Evolutionary conservation across 176 grass and related monocot species (phyloP).

Genomic region (Pontederia crassipes): DNA sequence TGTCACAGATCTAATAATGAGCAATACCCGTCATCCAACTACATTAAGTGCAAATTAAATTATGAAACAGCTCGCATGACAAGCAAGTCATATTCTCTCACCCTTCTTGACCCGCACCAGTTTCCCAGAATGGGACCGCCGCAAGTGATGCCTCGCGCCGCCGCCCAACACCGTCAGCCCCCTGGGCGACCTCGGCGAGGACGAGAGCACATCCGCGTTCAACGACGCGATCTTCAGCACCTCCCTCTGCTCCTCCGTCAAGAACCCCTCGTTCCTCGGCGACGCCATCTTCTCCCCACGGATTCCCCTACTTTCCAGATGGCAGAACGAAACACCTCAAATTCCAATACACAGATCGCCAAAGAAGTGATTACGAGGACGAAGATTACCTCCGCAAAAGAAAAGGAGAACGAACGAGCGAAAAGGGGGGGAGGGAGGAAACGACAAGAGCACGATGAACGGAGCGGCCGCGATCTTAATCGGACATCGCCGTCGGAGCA

Average conservation of each 20-base stretch:
- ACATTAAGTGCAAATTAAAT: no score
- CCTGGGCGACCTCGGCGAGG: conserved; percentile 50
- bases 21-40: no score
- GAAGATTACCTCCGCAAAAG: no score
- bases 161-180: conserved; percentile 30
- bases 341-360: no score
- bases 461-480: no score
- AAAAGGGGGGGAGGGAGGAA: no score
- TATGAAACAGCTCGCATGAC: background rate
- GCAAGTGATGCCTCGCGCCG: conserved; percentile 37
- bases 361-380: no score
- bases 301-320: conserved; percentile 4
- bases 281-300: conserved; percentile 30
- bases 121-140: conserved; percentile 84
- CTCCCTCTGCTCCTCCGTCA: conserved; percentile 88
- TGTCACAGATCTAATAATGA: no score
- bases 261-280: conserved; percentile 79
- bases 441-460: no score
- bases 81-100: conserved; percentile 16
- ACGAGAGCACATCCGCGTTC: conserved; percentile 76
- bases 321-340: background rate
- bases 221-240: conserved; percentile 72
- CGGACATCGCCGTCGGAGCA: no score
- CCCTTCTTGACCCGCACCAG: conserved; percentile 90
- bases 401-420: no score